phyloP scores from a whole-genome alignment of 495 filamentous ascomycete species.

The Trichocladium antarcticum region DNA sequence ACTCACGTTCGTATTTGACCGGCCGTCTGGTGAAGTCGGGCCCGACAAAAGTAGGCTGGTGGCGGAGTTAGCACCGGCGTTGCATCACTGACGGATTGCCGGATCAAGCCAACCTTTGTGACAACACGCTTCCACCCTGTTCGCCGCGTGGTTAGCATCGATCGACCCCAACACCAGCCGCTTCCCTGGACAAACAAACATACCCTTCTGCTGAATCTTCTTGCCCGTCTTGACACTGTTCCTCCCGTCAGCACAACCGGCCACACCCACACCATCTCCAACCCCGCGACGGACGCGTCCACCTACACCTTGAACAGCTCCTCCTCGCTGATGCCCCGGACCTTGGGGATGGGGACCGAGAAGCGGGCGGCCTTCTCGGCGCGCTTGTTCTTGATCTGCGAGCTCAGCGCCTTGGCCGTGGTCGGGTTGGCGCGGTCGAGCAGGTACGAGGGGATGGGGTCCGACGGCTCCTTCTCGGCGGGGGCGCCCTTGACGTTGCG shows the following conservation, averaged over 20 bases:
- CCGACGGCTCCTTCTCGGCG: constrained; percentile 57
- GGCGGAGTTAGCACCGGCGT: constrained; percentile 4
- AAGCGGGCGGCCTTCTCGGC: constrained; percentile 94
- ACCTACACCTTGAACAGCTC: constrained; percentile 87
- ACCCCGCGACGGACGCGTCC: background rate
- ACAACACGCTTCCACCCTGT: constrained; percentile 82
- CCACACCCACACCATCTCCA: background rate
- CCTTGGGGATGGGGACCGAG: constrained; percentile 85
- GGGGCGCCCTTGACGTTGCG: constrained; percentile 86
- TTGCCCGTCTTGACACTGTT: constrained; percentile 70
- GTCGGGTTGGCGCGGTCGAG: constrained; percentile 78
- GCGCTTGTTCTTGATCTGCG: constrained; percentile 39
- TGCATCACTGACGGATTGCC: background rate
- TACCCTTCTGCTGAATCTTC: constrained; percentile 47
- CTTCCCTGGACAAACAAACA: background rate
- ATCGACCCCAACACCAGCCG: background rate
- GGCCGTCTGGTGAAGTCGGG: constrained; percentile 80
- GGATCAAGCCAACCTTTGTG: constrained; percentile 39
- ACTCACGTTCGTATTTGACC: constrained; percentile 72
- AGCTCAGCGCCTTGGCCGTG: constrained; percentile 72
- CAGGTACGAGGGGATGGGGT: constrained; percentile 74
- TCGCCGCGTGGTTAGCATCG: constrained; percentile 1
- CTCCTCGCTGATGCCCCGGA: constrained; percentile 86
- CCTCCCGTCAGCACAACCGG: constrained; percentile 1
- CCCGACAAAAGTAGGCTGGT: constrained; percentile 51